A percentile compares a stretch with the other conserved stretches of the same genome.
Conservation (phyloP, 2,329 filamentous ascomycete genomes). For the Acarospora socialis region DNA sequence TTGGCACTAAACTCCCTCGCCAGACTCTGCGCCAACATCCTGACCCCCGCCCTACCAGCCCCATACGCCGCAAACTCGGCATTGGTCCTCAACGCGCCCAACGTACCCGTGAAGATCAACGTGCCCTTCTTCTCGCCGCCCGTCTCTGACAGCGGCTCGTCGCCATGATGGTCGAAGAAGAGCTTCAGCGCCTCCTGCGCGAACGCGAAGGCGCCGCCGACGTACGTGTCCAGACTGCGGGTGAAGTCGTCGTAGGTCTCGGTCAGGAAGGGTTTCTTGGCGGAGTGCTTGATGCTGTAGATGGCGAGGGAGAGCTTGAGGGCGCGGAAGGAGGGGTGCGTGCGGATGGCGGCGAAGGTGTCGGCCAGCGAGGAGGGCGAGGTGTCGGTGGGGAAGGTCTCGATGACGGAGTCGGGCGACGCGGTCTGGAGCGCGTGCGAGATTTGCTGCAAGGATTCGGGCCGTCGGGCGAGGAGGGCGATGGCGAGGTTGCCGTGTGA, state of each 20-base stretch:
- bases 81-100: constrained; percentile 40
- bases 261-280: constrained; percentile 40
- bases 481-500: constrained; percentile 41
- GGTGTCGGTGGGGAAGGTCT: constrained; percentile 40
- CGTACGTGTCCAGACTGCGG: constrained; percentile 36
- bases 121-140: constrained; percentile 40
- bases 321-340: constrained; percentile 32
- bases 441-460: constrained; percentile 31
- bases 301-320: constrained; percentile 40
- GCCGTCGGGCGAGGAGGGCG: constrained; percentile 37
- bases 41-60: constrained; percentile 36
- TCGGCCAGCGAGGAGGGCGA: constrained; percentile 31
- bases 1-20: constrained; percentile 43
- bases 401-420: constrained; percentile 31
- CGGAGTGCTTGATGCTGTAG: constrained; percentile 42
- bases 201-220: constrained; percentile 42
- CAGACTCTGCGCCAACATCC: constrained; percentile 42
- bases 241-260: constrained; percentile 38
- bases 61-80: constrained; percentile 42
- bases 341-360: constrained; percentile 37
- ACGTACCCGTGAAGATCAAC: constrained; percentile 42
- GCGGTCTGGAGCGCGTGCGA: constrained; percentile 28
- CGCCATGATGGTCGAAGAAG: constrained; percentile 39
- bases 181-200: constrained; percentile 37
- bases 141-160: constrained; percentile 30